These are phyloP conservation scores for Chlamydomonas sp. DNA, from an alignment of 139 green algal species.

Conservation along the genomic window DNA sequence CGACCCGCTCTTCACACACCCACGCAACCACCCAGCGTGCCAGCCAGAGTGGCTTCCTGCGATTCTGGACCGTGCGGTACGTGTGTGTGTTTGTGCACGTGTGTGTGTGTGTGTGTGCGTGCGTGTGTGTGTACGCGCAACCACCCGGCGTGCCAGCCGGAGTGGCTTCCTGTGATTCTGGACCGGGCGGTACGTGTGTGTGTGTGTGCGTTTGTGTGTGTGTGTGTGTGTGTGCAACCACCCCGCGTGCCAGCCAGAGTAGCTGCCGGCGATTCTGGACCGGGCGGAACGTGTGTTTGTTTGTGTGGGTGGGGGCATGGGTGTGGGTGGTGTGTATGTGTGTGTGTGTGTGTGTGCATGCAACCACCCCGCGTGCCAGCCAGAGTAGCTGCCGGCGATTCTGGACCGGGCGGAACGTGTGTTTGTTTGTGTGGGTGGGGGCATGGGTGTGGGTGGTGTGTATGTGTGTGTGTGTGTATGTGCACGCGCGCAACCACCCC, in stretches of 20 bases:
- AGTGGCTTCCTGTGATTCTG: constrained; percentile 69
- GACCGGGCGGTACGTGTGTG: constrained; percentile 35
- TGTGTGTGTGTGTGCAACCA: constrained; percentile 27
- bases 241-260: constrained; percentile 58
- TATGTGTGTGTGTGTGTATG: too few species aligned
- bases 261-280: constrained; percentile 68
- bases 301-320: not conserved
- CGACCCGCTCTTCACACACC: constrained; percentile 66
- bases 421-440: too few species aligned
- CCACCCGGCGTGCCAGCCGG: constrained; percentile 56
- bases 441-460: too few species aligned
- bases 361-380: too few species aligned
- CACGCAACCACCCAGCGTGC: constrained; percentile 60
- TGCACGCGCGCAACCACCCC: too few species aligned
- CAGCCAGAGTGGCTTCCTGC: constrained; percentile 55
- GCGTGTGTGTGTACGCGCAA: constrained; percentile 19
- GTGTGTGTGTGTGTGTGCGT: not conserved
- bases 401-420: too few species aligned
- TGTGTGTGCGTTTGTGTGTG: not conserved
- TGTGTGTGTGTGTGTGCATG: not conserved
- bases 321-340: not conserved
- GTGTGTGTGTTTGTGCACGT: not conserved
- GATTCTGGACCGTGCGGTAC: constrained; percentile 59
- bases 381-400: too few species aligned
- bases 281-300: constrained; percentile 21